A percentile compares a stretch with the other conserved stretches of the same genome.
phyloP scores from a whole-genome alignment of 352 stramenopile genomes.

The Globisporangium rhizosaccharum region DNA sequence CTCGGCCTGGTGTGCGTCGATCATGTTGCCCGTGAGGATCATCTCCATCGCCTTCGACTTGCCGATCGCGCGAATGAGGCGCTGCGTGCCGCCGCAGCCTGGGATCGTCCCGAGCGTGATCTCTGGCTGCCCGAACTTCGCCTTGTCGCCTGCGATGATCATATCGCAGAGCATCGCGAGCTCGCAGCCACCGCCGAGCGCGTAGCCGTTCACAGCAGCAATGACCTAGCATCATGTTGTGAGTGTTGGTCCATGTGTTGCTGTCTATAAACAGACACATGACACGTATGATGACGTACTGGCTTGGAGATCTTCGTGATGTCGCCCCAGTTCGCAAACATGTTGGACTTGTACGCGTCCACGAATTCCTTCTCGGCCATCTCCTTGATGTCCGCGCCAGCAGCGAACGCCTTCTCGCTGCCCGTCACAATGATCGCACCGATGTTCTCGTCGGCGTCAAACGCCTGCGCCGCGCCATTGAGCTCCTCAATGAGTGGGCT shows the following conservation, averaged over 20 bases:
- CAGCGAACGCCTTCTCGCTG: slow-evolving; percentile 95
- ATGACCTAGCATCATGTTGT: slow-evolving; percentile 54
- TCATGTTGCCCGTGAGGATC: slow-evolving; percentile 97
- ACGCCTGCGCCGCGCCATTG: slow-evolving; percentile 88
- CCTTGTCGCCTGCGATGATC: slow-evolving; percentile 94
- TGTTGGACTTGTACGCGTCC: slow-evolving; percentile 92
- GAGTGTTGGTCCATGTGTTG: not conserved
- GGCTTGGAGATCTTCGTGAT: slow-evolving; percentile 94
- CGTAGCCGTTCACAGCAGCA: slow-evolving; percentile 97
- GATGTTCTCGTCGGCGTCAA: slow-evolving; percentile 92
- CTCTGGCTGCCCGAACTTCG: slow-evolving; percentile 98
- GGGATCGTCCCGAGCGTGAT: slow-evolving; percentile 98
- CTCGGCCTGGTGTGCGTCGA: slow-evolving; percentile 93
- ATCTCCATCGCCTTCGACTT: slow-evolving; percentile 99
- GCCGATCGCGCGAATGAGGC: slow-evolving; percentile 95
- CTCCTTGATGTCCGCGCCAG: slow-evolving; percentile 96
- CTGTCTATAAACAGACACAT: not conserved
- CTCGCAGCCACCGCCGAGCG: slow-evolving; percentile 96
- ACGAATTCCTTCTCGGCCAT: slow-evolving; percentile 94
- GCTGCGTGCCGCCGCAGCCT: slow-evolving; percentile 95
- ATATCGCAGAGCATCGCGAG: slow-evolving; percentile 99
- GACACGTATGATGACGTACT: slow-evolving; percentile 29
- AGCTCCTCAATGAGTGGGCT: slow-evolving; percentile 93
- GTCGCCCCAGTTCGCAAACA: slow-evolving; percentile 96
- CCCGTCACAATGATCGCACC: slow-evolving; percentile 96